phyloP scores from a whole-genome alignment of 202 grass and related monocot genomes.

The Cymbopogon flexuosus region DNA sequence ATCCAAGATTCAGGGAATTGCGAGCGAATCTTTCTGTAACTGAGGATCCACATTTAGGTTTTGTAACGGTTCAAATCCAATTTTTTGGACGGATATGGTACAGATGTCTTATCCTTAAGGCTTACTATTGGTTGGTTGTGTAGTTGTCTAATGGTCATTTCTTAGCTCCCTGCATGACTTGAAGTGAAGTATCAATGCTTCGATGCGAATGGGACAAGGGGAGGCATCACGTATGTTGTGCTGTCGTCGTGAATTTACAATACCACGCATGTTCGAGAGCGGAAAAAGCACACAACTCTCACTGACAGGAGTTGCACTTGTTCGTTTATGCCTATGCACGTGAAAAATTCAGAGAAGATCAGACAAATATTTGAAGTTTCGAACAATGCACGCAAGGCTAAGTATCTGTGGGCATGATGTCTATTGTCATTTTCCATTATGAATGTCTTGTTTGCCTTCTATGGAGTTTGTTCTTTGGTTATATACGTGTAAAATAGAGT shows the following conservation, averaged over 20 bases:
- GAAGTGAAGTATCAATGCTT: not conserved
- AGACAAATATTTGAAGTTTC: not conserved
- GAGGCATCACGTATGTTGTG: not conserved
- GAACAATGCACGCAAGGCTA: not conserved
- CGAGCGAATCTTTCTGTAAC: not conserved
- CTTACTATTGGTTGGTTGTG: constrained; percentile 3
- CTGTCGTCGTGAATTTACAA: not conserved
- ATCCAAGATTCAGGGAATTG: not conserved
- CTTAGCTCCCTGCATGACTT: not conserved
- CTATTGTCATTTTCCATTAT: not conserved
- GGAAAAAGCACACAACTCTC: not conserved
- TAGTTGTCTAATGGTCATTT: not conserved
- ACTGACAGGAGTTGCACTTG: not conserved
- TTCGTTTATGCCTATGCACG: not conserved
- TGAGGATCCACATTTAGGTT: constrained; percentile 3
- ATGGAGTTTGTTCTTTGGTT: not conserved
- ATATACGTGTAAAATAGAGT: not conserved
- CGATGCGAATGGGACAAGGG: not conserved
- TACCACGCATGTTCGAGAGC: not conserved
- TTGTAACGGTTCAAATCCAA: not conserved
- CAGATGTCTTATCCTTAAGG: not conserved
- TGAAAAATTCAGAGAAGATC: not conserved
- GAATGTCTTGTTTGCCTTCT: constrained; percentile 17
- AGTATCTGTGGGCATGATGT: not conserved
- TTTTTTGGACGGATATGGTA: not conserved